phyloP scores from a whole-genome alignment of 495 filamentous ascomycete species.

The Jackrogersella multiformis region DNA sequence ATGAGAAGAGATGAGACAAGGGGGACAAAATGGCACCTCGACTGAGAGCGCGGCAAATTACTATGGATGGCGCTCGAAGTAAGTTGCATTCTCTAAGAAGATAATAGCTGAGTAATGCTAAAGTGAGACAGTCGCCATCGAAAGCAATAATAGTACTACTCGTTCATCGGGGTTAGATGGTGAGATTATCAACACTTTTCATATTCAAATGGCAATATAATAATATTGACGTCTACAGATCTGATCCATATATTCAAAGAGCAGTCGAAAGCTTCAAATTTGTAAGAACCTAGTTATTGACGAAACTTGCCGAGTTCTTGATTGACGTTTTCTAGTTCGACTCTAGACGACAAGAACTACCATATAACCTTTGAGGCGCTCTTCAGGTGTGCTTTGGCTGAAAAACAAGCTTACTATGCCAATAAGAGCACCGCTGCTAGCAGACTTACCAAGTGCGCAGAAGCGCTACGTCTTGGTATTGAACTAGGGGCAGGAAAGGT shows the following conservation, averaged over 20 bases:
- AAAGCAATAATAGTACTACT: conserved; percentile 35
- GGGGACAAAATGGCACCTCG: conserved; percentile 33
- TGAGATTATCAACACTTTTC: conserved; percentile 28
- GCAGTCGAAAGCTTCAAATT: conserved; percentile 63
- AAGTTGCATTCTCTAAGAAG: conserved; percentile 4
- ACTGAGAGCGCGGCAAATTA: conserved; percentile 29
- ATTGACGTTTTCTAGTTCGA: conserved; percentile 29
- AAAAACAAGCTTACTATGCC: conserved; percentile 69
- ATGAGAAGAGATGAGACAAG: conserved; percentile 6
- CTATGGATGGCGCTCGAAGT: conserved; percentile 39
- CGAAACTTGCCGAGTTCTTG: conserved; percentile 30
- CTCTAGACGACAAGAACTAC: conserved; percentile 74
- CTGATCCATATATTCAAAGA: conserved; percentile 71
- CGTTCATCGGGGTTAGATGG: conserved; percentile 48
- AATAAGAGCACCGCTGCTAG: conserved; percentile 62
- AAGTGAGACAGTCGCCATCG: conserved; percentile 42
- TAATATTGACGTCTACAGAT: conserved; percentile 32
- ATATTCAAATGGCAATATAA: conserved; percentile 1
- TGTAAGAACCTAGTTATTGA: conserved; percentile 59
- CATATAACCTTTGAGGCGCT: conserved; percentile 84
- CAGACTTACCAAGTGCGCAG: conserved; percentile 75
- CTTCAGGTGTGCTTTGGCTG: conserved; percentile 72
- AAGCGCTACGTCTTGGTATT: conserved; percentile 74
- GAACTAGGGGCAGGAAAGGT: conserved; percentile 73
- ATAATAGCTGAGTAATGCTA: conserved; percentile 7